Percentiles rank a stretch among this genome's conserved stretches.
phyloP scores from a whole-genome alignment of 768 basidiomycete species.

The Calocybe cyanea region DNA sequence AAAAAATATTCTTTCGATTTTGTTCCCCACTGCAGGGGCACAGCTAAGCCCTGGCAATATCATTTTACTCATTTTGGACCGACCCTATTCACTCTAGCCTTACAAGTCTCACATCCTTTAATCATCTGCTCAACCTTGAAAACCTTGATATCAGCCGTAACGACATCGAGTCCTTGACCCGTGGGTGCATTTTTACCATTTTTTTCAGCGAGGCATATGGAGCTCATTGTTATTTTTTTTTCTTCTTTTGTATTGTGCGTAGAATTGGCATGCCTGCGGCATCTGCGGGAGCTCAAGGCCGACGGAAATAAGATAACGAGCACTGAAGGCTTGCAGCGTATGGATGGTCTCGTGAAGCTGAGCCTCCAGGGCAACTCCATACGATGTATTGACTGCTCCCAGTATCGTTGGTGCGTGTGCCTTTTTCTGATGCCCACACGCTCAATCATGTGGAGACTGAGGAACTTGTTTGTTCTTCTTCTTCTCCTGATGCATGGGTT shows the following conservation, averaged over 20 bases:
- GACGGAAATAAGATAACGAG: slow-evolving; percentile 78
- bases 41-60: slow-evolving; percentile 1
- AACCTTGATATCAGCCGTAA: slow-evolving; percentile 89
- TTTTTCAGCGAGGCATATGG: slow-evolving; percentile 4
- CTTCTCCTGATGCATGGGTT: slow-evolving; percentile 7
- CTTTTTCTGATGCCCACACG: slow-evolving; percentile 12
- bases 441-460: slow-evolving; percentile 11
- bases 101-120: slow-evolving; percentile 83
- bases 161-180: slow-evolving; percentile 80
- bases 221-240: slow-evolving; percentile 8
- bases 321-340: slow-evolving; percentile 70
- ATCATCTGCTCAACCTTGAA: slow-evolving; percentile 82
- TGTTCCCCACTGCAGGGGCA: background rate
- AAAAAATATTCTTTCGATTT: background rate
- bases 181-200: slow-evolving; percentile 51
- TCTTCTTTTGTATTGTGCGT: slow-evolving; percentile 11
- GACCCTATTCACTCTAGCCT: slow-evolving; percentile 47
- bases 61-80: slow-evolving; percentile 3
- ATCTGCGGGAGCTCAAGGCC: slow-evolving; percentile 85
- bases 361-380: slow-evolving; percentile 77
- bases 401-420: slow-evolving; percentile 63
- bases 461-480: too few relatives aligned
- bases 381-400: slow-evolving; percentile 51
- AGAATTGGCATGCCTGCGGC: slow-evolving; percentile 84
- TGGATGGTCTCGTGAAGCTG: slow-evolving; percentile 82